Conservation (phyloP, 345 rosid genomes). For the Citrus medica region DNA sequence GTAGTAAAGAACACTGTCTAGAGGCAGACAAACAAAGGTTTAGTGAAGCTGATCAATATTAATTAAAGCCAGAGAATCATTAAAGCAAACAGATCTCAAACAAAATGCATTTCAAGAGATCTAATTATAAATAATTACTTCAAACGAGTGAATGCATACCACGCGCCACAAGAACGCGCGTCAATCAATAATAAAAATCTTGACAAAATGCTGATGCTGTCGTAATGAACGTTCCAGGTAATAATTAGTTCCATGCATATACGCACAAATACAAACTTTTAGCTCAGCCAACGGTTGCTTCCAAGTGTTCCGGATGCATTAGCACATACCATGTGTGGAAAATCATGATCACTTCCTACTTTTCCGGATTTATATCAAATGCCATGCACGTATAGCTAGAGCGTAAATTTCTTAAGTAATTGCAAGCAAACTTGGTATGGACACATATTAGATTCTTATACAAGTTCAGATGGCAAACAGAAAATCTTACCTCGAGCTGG, state of each 20-base stretch:
- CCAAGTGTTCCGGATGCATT: background rate
- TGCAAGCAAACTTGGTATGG: background rate
- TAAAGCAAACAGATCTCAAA: background rate
- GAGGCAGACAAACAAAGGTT: background rate
- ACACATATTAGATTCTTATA: background rate
- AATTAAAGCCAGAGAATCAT: background rate
- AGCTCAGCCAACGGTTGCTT: background rate
- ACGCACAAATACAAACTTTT: background rate
- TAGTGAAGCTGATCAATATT: background rate
- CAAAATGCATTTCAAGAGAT: background rate
- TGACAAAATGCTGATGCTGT: background rate
- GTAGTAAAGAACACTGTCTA: background rate
- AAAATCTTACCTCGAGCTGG: constrained; percentile 9
- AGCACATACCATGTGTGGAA: background rate
- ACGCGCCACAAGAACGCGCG: background rate
- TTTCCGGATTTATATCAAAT: background rate
- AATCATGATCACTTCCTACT: background rate
- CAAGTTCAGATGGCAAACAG: background rate
- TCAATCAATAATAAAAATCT: background rate
- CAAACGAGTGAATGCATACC: background rate
- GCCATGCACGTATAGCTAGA: background rate
- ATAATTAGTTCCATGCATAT: background rate
- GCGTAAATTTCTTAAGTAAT: background rate
- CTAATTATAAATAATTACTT: background rate
- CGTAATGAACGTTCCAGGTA: background rate